Percentiles rank a stretch among this genome's conserved stretches.
Evolutionary conservation across 192 early-diverging fungal species (phyloP).

Genomic region (Radiomyces spectabilis): DNA sequence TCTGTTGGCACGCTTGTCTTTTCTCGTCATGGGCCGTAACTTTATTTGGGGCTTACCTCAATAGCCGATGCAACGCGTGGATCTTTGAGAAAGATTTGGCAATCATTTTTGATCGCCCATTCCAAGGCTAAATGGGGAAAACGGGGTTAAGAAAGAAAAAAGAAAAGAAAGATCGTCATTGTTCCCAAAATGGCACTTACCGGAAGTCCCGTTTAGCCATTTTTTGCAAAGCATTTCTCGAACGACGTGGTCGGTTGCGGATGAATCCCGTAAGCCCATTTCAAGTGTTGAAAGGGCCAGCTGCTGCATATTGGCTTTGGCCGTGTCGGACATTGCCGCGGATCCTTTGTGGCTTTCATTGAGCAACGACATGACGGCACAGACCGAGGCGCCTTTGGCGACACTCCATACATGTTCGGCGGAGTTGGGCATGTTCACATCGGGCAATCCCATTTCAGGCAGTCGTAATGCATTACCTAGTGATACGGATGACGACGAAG

Average conservation of each 20-base stretch:
- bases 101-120: conserved; percentile 15
- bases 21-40: not conserved
- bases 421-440: not conserved
- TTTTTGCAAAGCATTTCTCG: conserved; percentile 9
- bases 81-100: conserved; percentile 7
- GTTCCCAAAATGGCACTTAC: not conserved
- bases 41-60: conserved; percentile 9
- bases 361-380: conserved; percentile 17
- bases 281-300: conserved; percentile 3
- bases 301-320: conserved; percentile 6
- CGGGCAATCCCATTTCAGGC: no score
- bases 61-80: conserved; percentile 5
- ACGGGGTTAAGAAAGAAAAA: not conserved
- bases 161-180: not conserved
- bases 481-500: no score
- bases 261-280: conserved; percentile 4
- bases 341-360: conserved; percentile 5
- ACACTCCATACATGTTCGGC: conserved; percentile 11
- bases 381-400: conserved; percentile 12
- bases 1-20: no score
- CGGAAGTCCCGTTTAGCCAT: conserved; percentile 7
- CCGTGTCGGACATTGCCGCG: not conserved
- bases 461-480: no score
- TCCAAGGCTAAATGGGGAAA: conserved; percentile 11
- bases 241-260: not conserved